Base-by-base conservation (phyloP, 1,284 basidiomycete species). In the Ceratobasidium sp. region DNA sequence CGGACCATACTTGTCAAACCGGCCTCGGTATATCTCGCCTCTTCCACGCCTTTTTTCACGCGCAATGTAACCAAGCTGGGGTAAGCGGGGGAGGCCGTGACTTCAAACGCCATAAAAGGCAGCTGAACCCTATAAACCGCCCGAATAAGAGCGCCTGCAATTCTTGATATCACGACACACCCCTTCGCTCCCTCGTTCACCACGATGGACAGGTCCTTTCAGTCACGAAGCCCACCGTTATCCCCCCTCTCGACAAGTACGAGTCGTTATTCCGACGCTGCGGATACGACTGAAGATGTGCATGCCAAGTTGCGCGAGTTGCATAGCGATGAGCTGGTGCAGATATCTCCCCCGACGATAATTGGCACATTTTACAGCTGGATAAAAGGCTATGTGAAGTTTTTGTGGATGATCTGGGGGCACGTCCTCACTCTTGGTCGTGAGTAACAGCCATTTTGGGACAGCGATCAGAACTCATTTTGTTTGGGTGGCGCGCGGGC, bases 161-260 rank as follows among this genome's bases (percentile, higher is more conserved):
- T 13, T 27, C 22, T 55, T 70, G 50, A 65, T 50, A 52, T 45
- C 43, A 54, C 13, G 17, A n/a, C 40, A 34, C 43, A 15, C 50
- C 31, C 40, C 20, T 50, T 43, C 43, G 35, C 68, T 5, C 40
- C 58, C 31, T 15, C 38, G 40, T 27, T 34, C 57, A 47, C 29
- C 5, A 38, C 53, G 49, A 53, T 69, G 50, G 64, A 40, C 22
- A 43, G 25, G 42, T 68, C 73, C 10, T 60, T 71, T 10, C 42
- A 60, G 27, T 57, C 38, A 8, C 38, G 10, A 47, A n/a, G n/a
- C n/a, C n/a, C n/a, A n/a, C n/a, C n/a, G 15, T 71, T 69, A 22
- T 75, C 73, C 68, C 75, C 76, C 29, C 70, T 69, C 70, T 72
- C 73, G 4, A 73, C 72, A 7, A 71, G 71, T n/a, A n/a, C n/a